Conservation (phyloP, 1,284 basidiomycete species). For the Cerioporus squamosus region DNA sequence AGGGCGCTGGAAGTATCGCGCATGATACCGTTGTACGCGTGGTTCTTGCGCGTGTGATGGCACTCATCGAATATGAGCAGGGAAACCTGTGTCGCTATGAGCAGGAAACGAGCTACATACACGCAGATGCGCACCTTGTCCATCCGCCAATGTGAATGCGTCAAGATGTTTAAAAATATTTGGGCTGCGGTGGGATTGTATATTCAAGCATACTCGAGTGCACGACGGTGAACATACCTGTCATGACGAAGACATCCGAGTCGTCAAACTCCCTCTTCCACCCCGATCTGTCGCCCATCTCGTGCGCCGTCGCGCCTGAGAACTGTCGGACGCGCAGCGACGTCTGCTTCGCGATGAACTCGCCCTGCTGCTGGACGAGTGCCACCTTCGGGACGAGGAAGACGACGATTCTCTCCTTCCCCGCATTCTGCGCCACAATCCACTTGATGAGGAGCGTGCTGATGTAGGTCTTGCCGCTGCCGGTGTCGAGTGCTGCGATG, state of each 20-base stretch:
- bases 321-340: conserved; percentile 68
- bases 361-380: conserved; percentile 80
- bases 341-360: conserved; percentile 68
- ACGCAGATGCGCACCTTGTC: conserved; percentile 47
- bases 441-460: conserved; percentile 79
- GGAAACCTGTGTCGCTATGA: conserved; percentile 53
- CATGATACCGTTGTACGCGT: conserved; percentile 83
- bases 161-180: conserved; percentile 78
- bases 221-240: conserved; percentile 50
- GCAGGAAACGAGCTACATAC: neutral
- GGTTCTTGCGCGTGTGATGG: conserved; percentile 78
- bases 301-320: conserved; percentile 69
- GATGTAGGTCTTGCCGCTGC: conserved; percentile 84
- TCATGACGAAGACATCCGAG: conserved; percentile 82
- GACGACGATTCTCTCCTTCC: conserved; percentile 58
- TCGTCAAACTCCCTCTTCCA: conserved; percentile 69
- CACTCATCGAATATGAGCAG: conserved; percentile 86
- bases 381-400: conserved; percentile 84
- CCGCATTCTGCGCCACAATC: conserved; percentile 55
- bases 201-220: neutral
- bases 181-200: conserved; percentile 55
- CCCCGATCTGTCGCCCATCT: conserved; percentile 64
- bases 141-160: conserved; percentile 79
- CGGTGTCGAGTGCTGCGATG: conserved; percentile 79
- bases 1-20: conserved; percentile 68